These are phyloP conservation scores for Danielozyma ontarioensis DNA, from an alignment of 805 yeast species.

Conservation along the genomic window DNA sequence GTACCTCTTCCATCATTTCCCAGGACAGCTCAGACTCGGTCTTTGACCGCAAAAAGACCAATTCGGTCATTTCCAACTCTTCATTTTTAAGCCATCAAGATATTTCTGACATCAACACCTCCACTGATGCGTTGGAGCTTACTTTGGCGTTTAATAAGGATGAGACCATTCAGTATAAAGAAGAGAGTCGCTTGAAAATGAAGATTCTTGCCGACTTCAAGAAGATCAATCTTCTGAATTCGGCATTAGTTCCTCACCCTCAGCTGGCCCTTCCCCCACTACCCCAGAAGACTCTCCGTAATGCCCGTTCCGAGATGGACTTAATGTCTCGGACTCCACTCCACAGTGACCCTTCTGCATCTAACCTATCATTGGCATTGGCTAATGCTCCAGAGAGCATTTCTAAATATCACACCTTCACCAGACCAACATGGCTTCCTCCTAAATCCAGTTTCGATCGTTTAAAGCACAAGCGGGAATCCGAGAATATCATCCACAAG, in stretches of 20 bases:
- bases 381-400: too few relatives aligned
- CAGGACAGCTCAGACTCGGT: conserved; percentile 10
- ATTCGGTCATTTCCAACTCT: background rate
- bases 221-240: background rate
- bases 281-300: too few relatives aligned
- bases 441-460: conserved; percentile 56
- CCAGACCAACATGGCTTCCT: conserved; percentile 64
- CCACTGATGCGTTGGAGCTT: conserved; percentile 1
- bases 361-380: too few relatives aligned
- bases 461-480: conserved; percentile 48
- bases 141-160: background rate
- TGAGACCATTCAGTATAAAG: background rate
- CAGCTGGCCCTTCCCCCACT: too few relatives aligned
- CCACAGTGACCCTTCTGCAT: too few relatives aligned
- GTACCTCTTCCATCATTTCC: conserved; percentile 44
- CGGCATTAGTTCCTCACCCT: background rate
- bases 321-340: background rate
- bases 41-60: too few relatives aligned
- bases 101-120: background rate
- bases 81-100: background rate
- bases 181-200: background rate
- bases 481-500: conserved; percentile 37
- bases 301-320: too few relatives aligned
- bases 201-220: background rate
- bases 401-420: conserved; percentile 31